Evolutionary conservation across 2,329 filamentous ascomycete species (phyloP).

Genomic region (Fusarium torreyae): DNA sequence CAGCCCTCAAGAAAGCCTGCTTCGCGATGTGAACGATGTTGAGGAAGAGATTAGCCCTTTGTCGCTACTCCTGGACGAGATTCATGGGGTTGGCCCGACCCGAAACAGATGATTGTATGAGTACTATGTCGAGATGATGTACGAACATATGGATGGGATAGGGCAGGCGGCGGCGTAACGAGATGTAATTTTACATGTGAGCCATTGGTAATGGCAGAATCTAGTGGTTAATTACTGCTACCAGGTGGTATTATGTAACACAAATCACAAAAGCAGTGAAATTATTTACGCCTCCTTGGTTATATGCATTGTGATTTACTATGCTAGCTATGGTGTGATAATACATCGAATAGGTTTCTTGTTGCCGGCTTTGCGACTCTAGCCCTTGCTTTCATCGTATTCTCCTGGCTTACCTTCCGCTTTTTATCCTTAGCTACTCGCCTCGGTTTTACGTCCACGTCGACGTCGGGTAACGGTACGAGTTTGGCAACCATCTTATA

Average conservation of each 20-base stretch:
- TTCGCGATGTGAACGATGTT: slow-evolving; percentile 64
- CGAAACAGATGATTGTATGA: slow-evolving; percentile 33
- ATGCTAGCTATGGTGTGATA: slow-evolving; percentile 35
- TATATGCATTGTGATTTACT: background rate
- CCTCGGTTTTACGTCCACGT: slow-evolving; percentile 1
- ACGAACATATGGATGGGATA: slow-evolving; percentile 15
- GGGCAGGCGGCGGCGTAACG: slow-evolving; percentile 25
- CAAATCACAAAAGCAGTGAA: background rate
- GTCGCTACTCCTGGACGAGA: slow-evolving; percentile 52
- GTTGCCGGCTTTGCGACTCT: slow-evolving; percentile 16
- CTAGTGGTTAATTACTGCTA: background rate
- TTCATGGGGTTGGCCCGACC: slow-evolving; percentile 51
- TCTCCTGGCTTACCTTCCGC: slow-evolving; percentile 22
- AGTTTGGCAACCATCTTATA: slow-evolving; percentile 37
- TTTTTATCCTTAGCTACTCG: slow-evolving; percentile 21
- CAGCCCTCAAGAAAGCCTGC: slow-evolving; percentile 62
- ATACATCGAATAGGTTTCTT: slow-evolving; percentile 48
- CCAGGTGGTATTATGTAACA: background rate
- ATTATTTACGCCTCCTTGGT: background rate
- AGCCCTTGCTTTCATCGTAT: slow-evolving; percentile 4
- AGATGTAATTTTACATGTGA: slow-evolving; percentile 5
- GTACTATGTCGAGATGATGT: slow-evolving; percentile 24
- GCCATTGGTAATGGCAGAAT: slow-evolving; percentile 2
- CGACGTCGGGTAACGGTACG: slow-evolving; percentile 28
- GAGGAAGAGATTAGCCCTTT: slow-evolving; percentile 47